Evolutionary conservation across 352 stramenopile species (phyloP).

Genomic region (Globisporangium irregulare): DNA sequence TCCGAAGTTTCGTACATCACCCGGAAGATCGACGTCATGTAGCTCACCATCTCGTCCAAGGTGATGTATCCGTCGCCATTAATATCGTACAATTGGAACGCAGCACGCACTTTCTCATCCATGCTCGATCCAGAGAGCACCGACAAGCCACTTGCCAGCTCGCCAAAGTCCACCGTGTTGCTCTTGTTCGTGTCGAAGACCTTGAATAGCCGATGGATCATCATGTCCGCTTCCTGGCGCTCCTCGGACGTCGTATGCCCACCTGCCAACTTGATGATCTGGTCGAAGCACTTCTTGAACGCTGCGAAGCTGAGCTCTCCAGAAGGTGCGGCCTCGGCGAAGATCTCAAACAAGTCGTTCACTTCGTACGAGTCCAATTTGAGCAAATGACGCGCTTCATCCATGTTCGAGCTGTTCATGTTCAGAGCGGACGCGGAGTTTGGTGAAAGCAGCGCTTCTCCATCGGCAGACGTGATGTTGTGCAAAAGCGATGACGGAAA

Average conservation of each 20-base stretch:
- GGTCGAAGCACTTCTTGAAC: constrained; percentile 88
- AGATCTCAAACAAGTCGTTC: constrained; percentile 88
- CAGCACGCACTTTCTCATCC: constrained; percentile 83
- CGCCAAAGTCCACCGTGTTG: constrained; percentile 85
- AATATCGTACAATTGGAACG: constrained; percentile 85
- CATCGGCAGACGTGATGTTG: constrained; percentile 32
- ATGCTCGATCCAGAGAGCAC: constrained; percentile 83
- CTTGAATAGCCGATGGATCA: constrained; percentile 81
- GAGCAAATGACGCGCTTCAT: constrained; percentile 64
- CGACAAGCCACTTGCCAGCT: constrained; percentile 81
- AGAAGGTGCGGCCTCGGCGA: constrained; percentile 75
- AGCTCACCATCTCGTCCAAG: constrained; percentile 84
- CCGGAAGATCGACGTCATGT: constrained; percentile 88
- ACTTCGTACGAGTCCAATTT: constrained; percentile 86
- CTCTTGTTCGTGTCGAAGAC: constrained; percentile 84
- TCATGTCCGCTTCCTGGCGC: constrained; percentile 69
- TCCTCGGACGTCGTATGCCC: constrained; percentile 65
- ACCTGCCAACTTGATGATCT: constrained; percentile 81
- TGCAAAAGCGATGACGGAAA: constrained; percentile 47
- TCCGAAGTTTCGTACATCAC: constrained; percentile 89
- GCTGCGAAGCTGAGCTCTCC: constrained; percentile 74
- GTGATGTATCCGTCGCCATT: constrained; percentile 85
- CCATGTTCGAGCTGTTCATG: constrained; percentile 80
- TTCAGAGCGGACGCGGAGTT: constrained; percentile 43
- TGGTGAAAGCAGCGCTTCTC: constrained; percentile 41